These are phyloP conservation scores for Candida sphagnicola DNA, from an alignment of 805 yeast genomes.

Conservation along the genomic window DNA sequence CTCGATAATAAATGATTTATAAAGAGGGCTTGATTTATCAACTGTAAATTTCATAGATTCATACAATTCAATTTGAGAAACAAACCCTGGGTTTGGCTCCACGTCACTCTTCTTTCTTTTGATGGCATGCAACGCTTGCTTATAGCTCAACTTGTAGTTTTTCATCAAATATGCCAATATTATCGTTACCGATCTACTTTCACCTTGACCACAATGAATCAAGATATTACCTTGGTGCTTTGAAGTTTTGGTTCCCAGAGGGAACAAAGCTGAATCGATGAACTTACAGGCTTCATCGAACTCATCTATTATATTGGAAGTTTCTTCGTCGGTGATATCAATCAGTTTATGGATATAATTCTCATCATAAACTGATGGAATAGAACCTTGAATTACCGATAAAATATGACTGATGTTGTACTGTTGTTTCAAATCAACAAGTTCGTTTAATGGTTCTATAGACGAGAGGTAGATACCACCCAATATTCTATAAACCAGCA, in stretches of 20 bases:
- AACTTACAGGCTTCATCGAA: slow-evolving; percentile 62
- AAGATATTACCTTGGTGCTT: slow-evolving; percentile 42
- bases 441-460: slow-evolving; percentile 56
- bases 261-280: slow-evolving; percentile 59
- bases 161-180: slow-evolving; percentile 48
- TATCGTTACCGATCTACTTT: slow-evolving; percentile 45
- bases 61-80: slow-evolving; percentile 66
- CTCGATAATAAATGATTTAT: slow-evolving; percentile 24
- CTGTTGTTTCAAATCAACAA: slow-evolving; percentile 45
- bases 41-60: slow-evolving; percentile 32
- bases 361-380: slow-evolving; percentile 47
- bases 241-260: slow-evolving; percentile 10
- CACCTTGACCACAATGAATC: slow-evolving; percentile 52
- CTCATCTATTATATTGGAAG: slow-evolving; percentile 59
- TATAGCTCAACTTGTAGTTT: slow-evolving; percentile 49
- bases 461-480: slow-evolving; percentile 80
- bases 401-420: slow-evolving; percentile 67
- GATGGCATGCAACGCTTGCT: slow-evolving; percentile 74
- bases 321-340: slow-evolving; percentile 68
- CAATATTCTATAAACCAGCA: slow-evolving; percentile 53
- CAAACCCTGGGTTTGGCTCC: slow-evolving; percentile 72
- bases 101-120: slow-evolving; percentile 55
- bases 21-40: slow-evolving; percentile 16
- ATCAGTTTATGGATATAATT: slow-evolving; percentile 56
- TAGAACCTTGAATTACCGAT: slow-evolving; percentile 61